Conservation (phyloP, 257 asterid genomes). For the Salvia miltiorrhiza region DNA sequence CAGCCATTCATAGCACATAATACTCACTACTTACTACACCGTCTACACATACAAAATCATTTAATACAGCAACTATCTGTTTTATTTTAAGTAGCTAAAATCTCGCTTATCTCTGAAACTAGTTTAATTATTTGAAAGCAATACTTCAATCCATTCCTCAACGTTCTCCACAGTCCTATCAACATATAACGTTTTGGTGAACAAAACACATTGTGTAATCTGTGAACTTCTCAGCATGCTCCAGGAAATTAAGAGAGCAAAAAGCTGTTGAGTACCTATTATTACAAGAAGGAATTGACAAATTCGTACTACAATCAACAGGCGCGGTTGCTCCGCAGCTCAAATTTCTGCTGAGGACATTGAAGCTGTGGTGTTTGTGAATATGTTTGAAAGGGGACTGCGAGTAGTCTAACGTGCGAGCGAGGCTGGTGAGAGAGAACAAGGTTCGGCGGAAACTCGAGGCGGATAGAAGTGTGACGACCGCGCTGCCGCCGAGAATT, state of each 20-base stretch:
- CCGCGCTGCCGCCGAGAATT: slow-evolving; percentile 30
- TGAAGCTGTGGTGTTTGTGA: slow-evolving; percentile 28
- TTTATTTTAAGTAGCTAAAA: not conserved
- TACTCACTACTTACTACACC: too few species aligned
- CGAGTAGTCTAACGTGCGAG: slow-evolving; percentile 32
- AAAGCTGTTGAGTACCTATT: slow-evolving; percentile 41
- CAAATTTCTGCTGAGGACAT: slow-evolving; percentile 29
- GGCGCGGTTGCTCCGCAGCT: slow-evolving; percentile 35
- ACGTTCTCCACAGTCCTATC: not conserved
- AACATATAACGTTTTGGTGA: not conserved
- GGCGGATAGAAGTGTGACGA: slow-evolving; percentile 37
- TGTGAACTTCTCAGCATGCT: not conserved
- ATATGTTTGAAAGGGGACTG: slow-evolving; percentile 24
- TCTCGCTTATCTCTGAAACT: not conserved
- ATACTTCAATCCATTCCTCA: not conserved
- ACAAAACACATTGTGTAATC: not conserved
- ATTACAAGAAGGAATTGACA: slow-evolving; percentile 32
- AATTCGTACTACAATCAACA: slow-evolving; percentile 33
- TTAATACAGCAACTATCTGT: not conserved
- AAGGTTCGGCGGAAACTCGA: slow-evolving; percentile 36
- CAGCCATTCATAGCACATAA: not conserved
- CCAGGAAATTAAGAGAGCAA: not conserved
- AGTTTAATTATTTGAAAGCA: not conserved
- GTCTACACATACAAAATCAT: not conserved
- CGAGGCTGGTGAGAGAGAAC: slow-evolving; percentile 25